Conservation (phyloP, 2,329 filamentous ascomycete genomes). For the Lecanicillium sp. region DNA sequence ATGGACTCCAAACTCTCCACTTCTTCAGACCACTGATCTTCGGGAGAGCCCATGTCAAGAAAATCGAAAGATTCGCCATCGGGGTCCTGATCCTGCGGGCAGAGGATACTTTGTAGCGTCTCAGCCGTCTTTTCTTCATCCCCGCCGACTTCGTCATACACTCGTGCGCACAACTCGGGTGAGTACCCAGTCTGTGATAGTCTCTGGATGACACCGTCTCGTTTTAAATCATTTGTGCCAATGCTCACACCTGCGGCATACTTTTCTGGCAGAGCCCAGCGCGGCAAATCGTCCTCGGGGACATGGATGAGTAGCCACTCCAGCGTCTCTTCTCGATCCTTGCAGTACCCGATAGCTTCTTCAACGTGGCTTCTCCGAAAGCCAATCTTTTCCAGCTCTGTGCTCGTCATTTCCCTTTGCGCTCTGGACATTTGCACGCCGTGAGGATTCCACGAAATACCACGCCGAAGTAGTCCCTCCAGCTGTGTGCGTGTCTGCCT, state of each 20-base stretch:
- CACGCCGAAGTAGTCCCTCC: conserved; percentile 68
- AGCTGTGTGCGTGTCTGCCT: conserved; percentile 69
- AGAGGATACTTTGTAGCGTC: conserved; percentile 55
- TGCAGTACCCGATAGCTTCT: conserved; percentile 80
- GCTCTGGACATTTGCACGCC: conserved; percentile 53
- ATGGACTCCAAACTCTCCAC: conserved; percentile 77
- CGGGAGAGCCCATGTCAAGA: conserved; percentile 39
- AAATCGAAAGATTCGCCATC: conserved; percentile 29
- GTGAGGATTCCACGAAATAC: conserved; percentile 83
- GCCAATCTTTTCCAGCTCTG: conserved; percentile 67
- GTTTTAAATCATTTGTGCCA: conserved; percentile 70
- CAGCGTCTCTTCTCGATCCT: conserved; percentile 83
- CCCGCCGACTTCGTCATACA: conserved; percentile 59
- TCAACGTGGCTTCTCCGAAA: conserved; percentile 86
- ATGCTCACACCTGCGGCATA: conserved; percentile 88
- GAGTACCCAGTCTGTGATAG: conserved; percentile 80
- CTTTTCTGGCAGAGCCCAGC: conserved; percentile 83
- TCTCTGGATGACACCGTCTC: conserved; percentile 74
- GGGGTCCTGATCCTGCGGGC: conserved; percentile 11
- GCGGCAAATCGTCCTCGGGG: conserved; percentile 90
- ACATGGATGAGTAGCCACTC: conserved; percentile 97
- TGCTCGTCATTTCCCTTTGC: conserved; percentile 53
- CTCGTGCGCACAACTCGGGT: conserved; percentile 69
- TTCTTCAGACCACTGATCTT: conserved; percentile 77
- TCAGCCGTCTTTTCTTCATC: conserved; percentile 74